Evolutionary conservation across 495 filamentous ascomycete genomes (phyloP), one percentile per base, ranked within the genome.

Genomic region (Lepidopterella palustris): DNA sequence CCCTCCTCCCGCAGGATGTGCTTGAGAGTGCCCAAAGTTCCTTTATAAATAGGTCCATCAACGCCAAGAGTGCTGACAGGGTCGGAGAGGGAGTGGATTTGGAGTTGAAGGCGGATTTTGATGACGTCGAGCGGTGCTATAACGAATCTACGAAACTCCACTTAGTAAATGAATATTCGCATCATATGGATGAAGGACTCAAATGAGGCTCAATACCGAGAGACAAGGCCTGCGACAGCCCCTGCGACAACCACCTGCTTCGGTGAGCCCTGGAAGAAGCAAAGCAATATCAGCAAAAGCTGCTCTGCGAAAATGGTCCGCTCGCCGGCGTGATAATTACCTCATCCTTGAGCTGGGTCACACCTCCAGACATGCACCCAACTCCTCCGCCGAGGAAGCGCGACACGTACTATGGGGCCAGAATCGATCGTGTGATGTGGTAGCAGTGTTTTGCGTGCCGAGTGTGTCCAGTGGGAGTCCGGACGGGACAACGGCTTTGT

Each of bases 81-180:
- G 65, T 88, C 85, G 55, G 83, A 83, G 58, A 87, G 82, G 18
- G 90, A 89, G 74, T 90, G 87, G 49, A 84, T 84, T 74, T 95
- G 90, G 35, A 96, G 81, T 69, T 96, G 91, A 48, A 96, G 84
- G n/a, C 91, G 87, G 74, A 96, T 96, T 78, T 97, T 97, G 75
- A 95, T 84, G 59, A 97, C 91, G 73, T 97, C 91, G 55, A 97
- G 86, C 56, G 91, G 91, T 52, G 91, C 91, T 72, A 95, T 85
- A 66, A 90, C 84, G 78, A 96, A 97, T 65, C 87, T 90, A 63
- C 48, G 31, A 39, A 24, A 45, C 52, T n/a, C 4, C 13, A 28
- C 42, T 21, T 29, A 47, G 57, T 23, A 45, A 2, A 24, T 57
- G 3, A 40, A 5, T 2, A 21, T n/a, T 21, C 3, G 9, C 20